Base-by-base conservation (phyloP, 2,329 filamentous ascomycete species). In the Ophiosphaerella narmari region DNA sequence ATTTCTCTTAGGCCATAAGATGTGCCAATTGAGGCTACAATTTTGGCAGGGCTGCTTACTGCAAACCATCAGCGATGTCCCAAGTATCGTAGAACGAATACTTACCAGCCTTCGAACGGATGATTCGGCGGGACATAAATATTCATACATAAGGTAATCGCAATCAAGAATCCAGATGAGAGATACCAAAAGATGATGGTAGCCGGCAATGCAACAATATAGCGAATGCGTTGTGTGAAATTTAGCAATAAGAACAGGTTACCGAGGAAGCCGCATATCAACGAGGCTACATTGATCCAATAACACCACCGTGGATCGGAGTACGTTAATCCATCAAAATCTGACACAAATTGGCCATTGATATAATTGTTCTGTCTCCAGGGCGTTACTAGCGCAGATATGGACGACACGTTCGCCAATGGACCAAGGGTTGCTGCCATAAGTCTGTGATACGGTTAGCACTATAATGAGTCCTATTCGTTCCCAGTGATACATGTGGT, bases 241-340 rank as follows among this genome's bases (percentile, higher is more conserved):
- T 96, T 96, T 59, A 94, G 82, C 1, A 97, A 80, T 1, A 97
- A 80, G 54, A 91, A 91, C 1, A 90, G 56, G 62, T 97, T 97
- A 7, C 91, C 89, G 1, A 87, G 71, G 29, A 96, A 77, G 13
- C 91, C 92, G 52, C 90, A 83, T 14, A 77, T 83, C 4, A 97
- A 80, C 54, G 93, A 92, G 2, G 87, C 78, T 3, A 87, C 89
- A 65, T 97, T 97, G 60, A 95, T 76, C 44, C 79, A 82, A 37
- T 87, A 85, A 41, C 89, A 82, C 87, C 91, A 96, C 57, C 72
- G 58, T 1, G 91, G 91, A 70, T 96, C 91, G 0, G 59, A 35
- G 47, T 88, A 80, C 21, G 82, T 84, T 0, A 83, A 66, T 2
- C 85, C 83, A 12, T 77, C 61, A 39, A 77, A 79, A 58, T 85